phyloP scores from a whole-genome alignment of 306 rosid genomes.

The Rubus idaeus region DNA sequence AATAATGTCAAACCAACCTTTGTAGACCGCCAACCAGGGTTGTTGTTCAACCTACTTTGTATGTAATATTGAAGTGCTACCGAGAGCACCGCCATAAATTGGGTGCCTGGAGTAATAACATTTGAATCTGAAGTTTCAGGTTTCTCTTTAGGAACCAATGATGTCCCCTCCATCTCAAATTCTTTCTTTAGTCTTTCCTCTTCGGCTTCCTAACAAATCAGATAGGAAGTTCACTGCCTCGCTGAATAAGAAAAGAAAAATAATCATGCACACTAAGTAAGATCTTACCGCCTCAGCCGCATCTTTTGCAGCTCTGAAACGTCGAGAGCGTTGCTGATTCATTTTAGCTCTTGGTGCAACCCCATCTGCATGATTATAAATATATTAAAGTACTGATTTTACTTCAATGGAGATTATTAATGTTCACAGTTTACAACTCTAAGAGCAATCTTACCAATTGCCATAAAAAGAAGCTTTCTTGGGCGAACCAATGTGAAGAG shows the following conservation, averaged over 20 bases:
- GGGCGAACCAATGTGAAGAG: constrained; percentile 89
- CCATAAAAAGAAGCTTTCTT: constrained; percentile 89
- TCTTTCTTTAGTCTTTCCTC: constrained; percentile 75
- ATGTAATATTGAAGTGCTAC: constrained; percentile 89
- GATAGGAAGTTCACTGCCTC: constrained; percentile 27
- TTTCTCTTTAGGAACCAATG: constrained; percentile 56
- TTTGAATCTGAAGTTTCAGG: constrained; percentile 82
- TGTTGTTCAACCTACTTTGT: constrained; percentile 74
- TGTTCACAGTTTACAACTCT: constrained; percentile 7
- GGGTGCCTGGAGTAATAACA: constrained; percentile 97
- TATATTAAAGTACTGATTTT: background rate
- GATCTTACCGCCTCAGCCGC: constrained; percentile 87
- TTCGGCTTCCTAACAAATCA: constrained; percentile 80
- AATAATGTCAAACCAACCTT: constrained; percentile 60
- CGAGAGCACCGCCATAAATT: constrained; percentile 84
- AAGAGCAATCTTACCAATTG: constrained; percentile 61
- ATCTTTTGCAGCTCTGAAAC: constrained; percentile 94
- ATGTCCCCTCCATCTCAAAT: constrained; percentile 60
- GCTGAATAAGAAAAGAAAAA: background rate
- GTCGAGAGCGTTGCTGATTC: constrained; percentile 98
- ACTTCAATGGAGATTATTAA: background rate
- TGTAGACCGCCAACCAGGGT: constrained; percentile 72
- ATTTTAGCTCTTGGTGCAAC: constrained; percentile 99
- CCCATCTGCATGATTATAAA: constrained; percentile 55
- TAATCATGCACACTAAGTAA: constrained; percentile 18